phyloP scores from a whole-genome alignment of 345 rosid genomes.

The Corymbia maculata region DNA sequence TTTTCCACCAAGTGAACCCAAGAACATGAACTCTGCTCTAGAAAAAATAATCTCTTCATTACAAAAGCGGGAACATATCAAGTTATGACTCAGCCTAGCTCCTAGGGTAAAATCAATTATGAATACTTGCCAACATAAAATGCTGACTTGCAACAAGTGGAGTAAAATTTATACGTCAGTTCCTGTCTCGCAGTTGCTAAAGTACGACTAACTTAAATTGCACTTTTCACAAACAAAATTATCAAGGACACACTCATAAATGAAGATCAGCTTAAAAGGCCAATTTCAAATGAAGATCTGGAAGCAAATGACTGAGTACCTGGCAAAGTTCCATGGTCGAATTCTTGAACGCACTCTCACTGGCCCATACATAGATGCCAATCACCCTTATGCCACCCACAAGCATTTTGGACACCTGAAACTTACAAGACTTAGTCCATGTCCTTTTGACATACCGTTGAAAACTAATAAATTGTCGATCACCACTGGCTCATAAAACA shows the following conservation, averaged over 20 bases:
- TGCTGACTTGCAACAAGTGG: neutral
- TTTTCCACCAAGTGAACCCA: neutral
- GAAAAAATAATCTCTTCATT: neutral
- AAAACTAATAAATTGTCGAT: neutral
- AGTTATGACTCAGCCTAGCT: neutral
- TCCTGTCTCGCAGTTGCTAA: neutral
- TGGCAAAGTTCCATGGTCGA: slow-evolving; percentile 62
- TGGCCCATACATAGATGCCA: slow-evolving; percentile 89
- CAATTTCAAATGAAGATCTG: neutral
- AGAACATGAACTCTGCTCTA: neutral
- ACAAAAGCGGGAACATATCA: neutral
- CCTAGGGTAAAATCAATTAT: neutral
- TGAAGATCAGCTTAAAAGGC: neutral
- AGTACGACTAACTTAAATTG: neutral
- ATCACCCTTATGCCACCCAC: slow-evolving; percentile 81
- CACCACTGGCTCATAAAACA: neutral
- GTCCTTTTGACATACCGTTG: neutral
- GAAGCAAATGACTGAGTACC: slow-evolving; percentile 20
- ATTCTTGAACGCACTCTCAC: slow-evolving; percentile 67
- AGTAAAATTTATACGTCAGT: neutral
- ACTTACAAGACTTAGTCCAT: neutral
- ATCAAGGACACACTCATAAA: neutral
- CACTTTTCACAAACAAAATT: neutral
- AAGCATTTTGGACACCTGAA: slow-evolving; percentile 82
- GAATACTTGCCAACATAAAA: neutral